phyloP scores from a whole-genome alignment of 1,284 basidiomycete species.

The Termitomyces sp. region DNA sequence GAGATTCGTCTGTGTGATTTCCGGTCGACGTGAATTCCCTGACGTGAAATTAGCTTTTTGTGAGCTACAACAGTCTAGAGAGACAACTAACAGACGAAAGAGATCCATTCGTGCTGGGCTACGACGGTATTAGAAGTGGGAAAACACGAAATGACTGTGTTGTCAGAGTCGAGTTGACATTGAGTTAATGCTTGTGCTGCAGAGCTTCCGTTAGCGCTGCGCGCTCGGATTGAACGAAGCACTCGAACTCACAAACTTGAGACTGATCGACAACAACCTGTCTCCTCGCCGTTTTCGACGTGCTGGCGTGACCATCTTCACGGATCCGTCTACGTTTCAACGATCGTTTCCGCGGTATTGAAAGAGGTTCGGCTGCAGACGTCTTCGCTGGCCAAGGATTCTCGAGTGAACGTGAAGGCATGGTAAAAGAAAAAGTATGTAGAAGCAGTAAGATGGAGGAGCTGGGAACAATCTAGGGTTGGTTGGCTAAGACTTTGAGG shows the following conservation, averaged over 20 bases:
- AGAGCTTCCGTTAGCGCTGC: background rate
- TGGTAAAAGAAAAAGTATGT: constrained; percentile 10
- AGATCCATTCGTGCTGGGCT: constrained; percentile 63
- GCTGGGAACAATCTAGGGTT: constrained; percentile 13
- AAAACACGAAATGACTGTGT: constrained; percentile 68
- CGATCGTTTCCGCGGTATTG: constrained; percentile 16
- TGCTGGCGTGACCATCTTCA: constrained; percentile 17
- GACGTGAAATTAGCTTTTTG: constrained; percentile 8
- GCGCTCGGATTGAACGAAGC: background rate
- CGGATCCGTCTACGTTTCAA: constrained; percentile 21
- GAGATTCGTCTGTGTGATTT: constrained; percentile 39
- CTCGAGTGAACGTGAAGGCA: constrained; percentile 21
- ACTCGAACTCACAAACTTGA: constrained; percentile 26
- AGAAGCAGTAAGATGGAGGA: constrained; percentile 10
- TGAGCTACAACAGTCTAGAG: background rate
- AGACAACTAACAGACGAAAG: constrained; percentile 65
- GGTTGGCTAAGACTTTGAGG: constrained; percentile 18
- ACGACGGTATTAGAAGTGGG: constrained; percentile 49
- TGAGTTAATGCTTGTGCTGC: constrained; percentile 28
- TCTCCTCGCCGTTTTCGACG: constrained; percentile 22
- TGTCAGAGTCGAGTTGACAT: constrained; percentile 47
- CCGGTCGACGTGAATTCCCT: constrained; percentile 49
- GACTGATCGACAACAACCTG: constrained; percentile 34
- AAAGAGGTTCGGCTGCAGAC: constrained; percentile 6
- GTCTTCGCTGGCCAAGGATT: constrained; percentile 24